Base-by-base conservation (phyloP, 305 asterid species). In the Fraxinus angustifolia region DNA sequence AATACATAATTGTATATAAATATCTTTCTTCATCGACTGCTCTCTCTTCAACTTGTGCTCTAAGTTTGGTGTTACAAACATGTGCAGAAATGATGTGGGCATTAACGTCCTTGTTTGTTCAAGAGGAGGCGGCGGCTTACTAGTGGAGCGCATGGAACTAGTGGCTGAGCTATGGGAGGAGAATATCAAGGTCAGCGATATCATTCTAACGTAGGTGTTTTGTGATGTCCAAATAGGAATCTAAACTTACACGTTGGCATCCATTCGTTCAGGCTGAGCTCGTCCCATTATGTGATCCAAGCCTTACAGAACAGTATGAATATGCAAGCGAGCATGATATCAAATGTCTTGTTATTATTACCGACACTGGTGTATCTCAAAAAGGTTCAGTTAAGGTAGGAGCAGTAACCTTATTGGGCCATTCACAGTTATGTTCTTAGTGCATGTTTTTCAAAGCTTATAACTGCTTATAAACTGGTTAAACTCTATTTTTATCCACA, bases 81-180 rank as follows among this genome's bases (percentile, higher is more conserved):
- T 67, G 73, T 80, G 80, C 94, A 94, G 98, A 84, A 85, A 87
- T 87, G 93, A 89, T 83, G 71, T 75, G 42, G 90, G 92, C 81
- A 83, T 81, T 23, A 89, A 84, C 21, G 86, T 94, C 81, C 98
- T 96, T 77, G 92, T 96, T 86, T 96, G 99, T 89, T 96, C 98
- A 81, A 88, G 98, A 91, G 99, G 98, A 80, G 99, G 99, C 2
- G 98, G 99, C 30, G 98, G 99, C 70, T 90, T 96, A 82, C 85
- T 96, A 79, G 82, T 84, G 74, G 98, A 96, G 90, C 97, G 99
- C 84, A 96, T 96, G 98, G 97, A 94, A 87, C 93, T 96, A 62
- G 96, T 90, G 82, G 96, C 97, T 50, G 97, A 96, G 85, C 89
- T 94, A 36, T 96, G 99, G 99, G 96, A 94, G 86, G 90, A 89